Percentiles rank a stretch among this genome's conserved stretches.
These are phyloP conservation scores for Dillenia turbinata DNA, from an alignment of 164 flowering plant genomes.

Conservation along the genomic window DNA sequence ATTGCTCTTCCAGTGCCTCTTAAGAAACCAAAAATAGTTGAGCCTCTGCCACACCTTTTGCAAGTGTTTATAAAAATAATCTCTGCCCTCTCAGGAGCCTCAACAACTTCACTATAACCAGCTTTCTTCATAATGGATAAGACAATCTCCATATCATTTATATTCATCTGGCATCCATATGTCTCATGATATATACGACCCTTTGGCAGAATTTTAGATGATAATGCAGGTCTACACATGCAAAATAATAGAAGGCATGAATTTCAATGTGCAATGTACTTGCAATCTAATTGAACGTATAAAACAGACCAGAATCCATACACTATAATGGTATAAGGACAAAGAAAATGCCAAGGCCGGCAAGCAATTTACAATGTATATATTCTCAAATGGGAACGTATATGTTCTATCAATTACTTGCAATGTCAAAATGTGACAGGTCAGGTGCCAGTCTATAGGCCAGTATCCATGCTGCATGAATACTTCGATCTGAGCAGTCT, in stretches of 20 bases:
- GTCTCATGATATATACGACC: slow-evolving; percentile 98
- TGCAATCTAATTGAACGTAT: no score
- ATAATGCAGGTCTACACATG: slow-evolving; percentile 31
- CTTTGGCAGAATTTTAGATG: slow-evolving; percentile 43
- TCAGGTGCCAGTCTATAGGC: no score
- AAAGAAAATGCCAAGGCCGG: no score
- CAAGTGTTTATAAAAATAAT: slow-evolving; percentile 93
- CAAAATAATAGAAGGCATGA: neutral
- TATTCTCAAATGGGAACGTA: no score
- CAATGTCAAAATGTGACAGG: no score
- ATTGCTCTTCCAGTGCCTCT: slow-evolving; percentile 91
- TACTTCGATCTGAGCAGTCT: no score
- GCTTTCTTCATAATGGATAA: slow-evolving; percentile 88
- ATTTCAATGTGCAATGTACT: neutral
- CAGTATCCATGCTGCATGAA: no score
- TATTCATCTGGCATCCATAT: slow-evolving; percentile 97
- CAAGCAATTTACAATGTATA: no score
- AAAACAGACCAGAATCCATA: neutral
- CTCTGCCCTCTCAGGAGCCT: slow-evolving; percentile 90
- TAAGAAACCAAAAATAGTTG: slow-evolving; percentile 97
- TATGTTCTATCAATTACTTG: no score
- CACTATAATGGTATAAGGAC: neutral
- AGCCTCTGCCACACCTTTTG: slow-evolving; percentile 98
- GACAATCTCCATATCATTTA: slow-evolving; percentile 98
- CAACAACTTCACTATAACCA: slow-evolving; percentile 73